These are phyloP conservation scores for Coemansia sp. DNA, from an alignment of 192 early-diverging fungal genomes.

Conservation along the genomic window DNA sequence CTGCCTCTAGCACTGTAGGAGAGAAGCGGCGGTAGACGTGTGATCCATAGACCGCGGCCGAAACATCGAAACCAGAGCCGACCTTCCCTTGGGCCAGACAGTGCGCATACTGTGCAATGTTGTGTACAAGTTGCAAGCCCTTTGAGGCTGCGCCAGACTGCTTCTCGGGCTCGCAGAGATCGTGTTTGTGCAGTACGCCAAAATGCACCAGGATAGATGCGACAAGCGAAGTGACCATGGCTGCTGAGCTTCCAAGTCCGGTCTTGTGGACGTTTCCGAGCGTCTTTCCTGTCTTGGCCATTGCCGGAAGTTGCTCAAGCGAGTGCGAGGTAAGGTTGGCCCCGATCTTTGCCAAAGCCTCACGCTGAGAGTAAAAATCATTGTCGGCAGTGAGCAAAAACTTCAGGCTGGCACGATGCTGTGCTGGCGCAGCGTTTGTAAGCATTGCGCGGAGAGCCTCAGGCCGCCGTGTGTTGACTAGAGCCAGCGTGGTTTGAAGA, in stretches of 20 bases:
- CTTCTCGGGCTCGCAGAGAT: background rate
- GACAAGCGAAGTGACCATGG: conserved; percentile 91
- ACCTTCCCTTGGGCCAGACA: conserved; percentile 99
- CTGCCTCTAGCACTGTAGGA: conserved; percentile 59
- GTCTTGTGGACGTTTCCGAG: conserved; percentile 84
- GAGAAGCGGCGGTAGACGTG: conserved; percentile 85
- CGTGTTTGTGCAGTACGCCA: conserved; percentile 34
- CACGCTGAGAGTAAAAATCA: conserved; percentile 98
- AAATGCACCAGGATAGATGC: conserved; percentile 77
- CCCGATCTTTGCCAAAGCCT: conserved; percentile 53
- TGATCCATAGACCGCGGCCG: conserved; percentile 86
- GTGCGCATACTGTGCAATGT: conserved; percentile 87
- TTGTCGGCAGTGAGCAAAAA: conserved; percentile 89
- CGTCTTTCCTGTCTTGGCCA: conserved; percentile 62
- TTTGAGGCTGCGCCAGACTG: background rate
- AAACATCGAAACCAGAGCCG: conserved; percentile 96
- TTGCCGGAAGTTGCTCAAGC: conserved; percentile 58
- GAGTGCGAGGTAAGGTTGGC: conserved; percentile 58
- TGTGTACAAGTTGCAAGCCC: conserved; percentile 69
- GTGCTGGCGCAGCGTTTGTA: background rate
- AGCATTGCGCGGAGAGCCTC: background rate
- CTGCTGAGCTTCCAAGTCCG: conserved; percentile 95
- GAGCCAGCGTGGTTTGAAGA: conserved; percentile 30
- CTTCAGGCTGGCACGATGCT: conserved; percentile 51
- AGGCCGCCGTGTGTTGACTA: conserved; percentile 20